These are phyloP conservation scores for Penicillium sp. DNA, from an alignment of 2,329 filamentous ascomycete genomes.

Conservation along the genomic window DNA sequence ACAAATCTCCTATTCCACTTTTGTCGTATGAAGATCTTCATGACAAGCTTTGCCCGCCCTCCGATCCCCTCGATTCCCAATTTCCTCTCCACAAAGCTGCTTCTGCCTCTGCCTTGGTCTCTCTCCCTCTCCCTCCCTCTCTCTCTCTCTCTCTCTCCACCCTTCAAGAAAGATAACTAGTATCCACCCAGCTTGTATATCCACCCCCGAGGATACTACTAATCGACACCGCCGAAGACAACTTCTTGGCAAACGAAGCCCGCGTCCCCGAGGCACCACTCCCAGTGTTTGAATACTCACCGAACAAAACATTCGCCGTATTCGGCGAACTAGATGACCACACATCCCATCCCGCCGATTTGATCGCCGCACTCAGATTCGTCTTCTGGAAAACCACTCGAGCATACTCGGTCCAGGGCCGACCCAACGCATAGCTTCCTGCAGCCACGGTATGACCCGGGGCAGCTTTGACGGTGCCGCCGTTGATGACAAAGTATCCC, in stretches of 20 bases:
- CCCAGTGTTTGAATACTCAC: constrained; percentile 56
- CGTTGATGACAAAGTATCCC: constrained; percentile 48
- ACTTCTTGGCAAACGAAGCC: constrained; percentile 44
- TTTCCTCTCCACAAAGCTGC: no score
- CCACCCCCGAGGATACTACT: constrained; percentile 41
- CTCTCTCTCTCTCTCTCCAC: no score
- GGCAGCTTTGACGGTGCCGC: constrained; percentile 49
- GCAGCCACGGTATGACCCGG: constrained; percentile 16
- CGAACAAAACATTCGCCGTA: constrained; percentile 51
- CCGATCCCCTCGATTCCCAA: no score
- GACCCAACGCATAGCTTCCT: constrained; percentile 14
- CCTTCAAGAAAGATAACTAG: constrained; percentile 29
- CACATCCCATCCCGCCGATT: constrained; percentile 22
- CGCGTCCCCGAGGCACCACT: constrained; percentile 50
- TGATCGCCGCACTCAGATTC: constrained; percentile 11
- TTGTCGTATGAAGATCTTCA: no score
- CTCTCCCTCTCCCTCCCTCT: no score
- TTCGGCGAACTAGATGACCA: constrained; percentile 49
- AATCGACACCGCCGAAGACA: constrained; percentile 40
- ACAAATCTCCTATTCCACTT: no score
- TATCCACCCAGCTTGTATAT: constrained; percentile 42
- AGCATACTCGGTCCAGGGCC: constrained; percentile 16
- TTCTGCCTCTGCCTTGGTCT: no score
- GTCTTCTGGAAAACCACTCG: constrained; percentile 17
- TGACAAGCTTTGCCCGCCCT: no score